Evolutionary conservation across 2,329 filamentous ascomycete species (phyloP).

Genomic region (Beauveria bassiana): DNA sequence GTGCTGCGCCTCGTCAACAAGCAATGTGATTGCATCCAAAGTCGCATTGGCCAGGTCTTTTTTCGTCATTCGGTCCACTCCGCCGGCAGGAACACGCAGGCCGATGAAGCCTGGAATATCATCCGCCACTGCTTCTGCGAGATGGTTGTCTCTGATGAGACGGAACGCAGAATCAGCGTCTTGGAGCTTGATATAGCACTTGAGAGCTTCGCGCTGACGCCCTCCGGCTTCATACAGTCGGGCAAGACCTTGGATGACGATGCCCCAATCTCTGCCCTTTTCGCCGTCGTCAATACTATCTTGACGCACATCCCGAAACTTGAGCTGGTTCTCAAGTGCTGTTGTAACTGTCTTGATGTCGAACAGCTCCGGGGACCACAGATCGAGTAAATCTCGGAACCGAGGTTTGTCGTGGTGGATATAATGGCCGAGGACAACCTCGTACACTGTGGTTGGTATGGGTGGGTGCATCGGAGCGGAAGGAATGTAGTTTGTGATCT

Average conservation of each 20-base stretch:
- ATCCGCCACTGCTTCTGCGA: slow-evolving; percentile 82
- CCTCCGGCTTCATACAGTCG: slow-evolving; percentile 77
- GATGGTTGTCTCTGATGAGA: slow-evolving; percentile 77
- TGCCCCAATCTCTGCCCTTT: slow-evolving; percentile 73
- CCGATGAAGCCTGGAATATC: slow-evolving; percentile 86
- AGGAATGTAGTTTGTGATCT: slow-evolving; percentile 80
- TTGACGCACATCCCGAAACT: slow-evolving; percentile 64
- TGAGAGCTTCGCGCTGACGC: slow-evolving; percentile 74
- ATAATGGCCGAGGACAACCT: slow-evolving; percentile 84
- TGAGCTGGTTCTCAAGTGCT: slow-evolving; percentile 74
- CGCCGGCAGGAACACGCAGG: slow-evolving; percentile 70
- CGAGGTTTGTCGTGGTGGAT: slow-evolving; percentile 67
- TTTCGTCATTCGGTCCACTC: slow-evolving; percentile 56
- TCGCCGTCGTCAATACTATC: slow-evolving; percentile 69
- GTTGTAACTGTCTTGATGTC: slow-evolving; percentile 69
- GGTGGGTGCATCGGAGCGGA: slow-evolving; percentile 68
- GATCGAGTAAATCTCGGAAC: slow-evolving; percentile 71
- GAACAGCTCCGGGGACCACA: slow-evolving; percentile 80
- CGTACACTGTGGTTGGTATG: slow-evolving; percentile 75
- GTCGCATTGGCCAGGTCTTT: slow-evolving; percentile 72
- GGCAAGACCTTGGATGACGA: slow-evolving; percentile 80
- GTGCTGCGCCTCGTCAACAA: slow-evolving; percentile 86
- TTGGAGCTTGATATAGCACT: slow-evolving; percentile 82
- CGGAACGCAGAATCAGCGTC: slow-evolving; percentile 85
- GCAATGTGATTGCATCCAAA: slow-evolving; percentile 72